Base-by-base conservation (phyloP, 2,329 filamentous ascomycete species). In the Aspergillus brasiliensis region DNA sequence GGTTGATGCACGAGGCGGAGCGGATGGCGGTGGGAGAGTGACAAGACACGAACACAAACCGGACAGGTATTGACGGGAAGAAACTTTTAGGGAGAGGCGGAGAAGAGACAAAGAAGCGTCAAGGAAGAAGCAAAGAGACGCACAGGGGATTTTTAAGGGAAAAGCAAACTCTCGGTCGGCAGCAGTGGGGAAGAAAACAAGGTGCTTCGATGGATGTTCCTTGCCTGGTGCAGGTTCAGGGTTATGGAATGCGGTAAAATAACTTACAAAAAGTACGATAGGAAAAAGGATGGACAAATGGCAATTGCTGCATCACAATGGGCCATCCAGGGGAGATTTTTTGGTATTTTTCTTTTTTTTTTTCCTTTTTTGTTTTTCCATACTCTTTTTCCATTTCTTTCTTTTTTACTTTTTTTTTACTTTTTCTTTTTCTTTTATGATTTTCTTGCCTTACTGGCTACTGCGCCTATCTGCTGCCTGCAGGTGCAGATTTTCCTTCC, bases 151-250 rank as follows among this genome's bases (percentile, higher is more conserved):
- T 52, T 28, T 40, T 13, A 54, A 44, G 27, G 38, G 27, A 42
- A 44, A 40, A 31, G 27, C 52, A 44, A 55, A 31, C n/a, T 42
- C 27, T 40, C 34, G 40, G 52, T 46, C 19, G 23, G 42, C 31
- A 34, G 31, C 31, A 27, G 13, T 40, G 27, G 37, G 42, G 40
- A n/a, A 38, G 23, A 31, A 42, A 54, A 46, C 52, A 19, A 44
- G 42, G 42, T 42, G 38, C 52, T 55, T 55, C 52, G 40, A 55
- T 46, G 27, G 38, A 34, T 28, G 52, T 55, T 55, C 52, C 52
- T 55, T 55, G 52, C 52, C 38, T 46, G 38, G 6, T 31, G 51
- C 17, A 13, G 23, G 40, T 13, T 19, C 17, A n/a, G 31, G 10
- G 31, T 13, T 19, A 23, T 13, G 38, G 25, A 11, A 27, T 34